Percentiles rank a stretch among this genome's conserved stretches.
Conservation (phyloP, 1,284 basidiomycete species). For the Ustilago curta region DNA sequence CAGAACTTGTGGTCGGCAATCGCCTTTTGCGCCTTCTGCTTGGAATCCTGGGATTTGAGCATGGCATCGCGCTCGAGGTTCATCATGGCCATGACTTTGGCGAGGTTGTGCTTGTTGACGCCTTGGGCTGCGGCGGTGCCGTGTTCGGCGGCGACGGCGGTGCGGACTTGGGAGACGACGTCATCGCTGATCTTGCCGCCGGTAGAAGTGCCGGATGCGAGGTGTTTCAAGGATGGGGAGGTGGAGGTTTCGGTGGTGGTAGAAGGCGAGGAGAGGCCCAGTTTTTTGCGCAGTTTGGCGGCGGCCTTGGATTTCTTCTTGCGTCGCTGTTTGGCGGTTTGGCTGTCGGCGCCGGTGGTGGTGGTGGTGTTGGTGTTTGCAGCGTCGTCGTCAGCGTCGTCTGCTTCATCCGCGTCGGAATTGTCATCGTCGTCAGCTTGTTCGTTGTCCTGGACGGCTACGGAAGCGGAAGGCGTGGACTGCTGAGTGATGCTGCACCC, state of each 20-base stretch:
- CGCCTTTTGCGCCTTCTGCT: constrained; percentile 52
- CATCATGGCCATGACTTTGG: constrained; percentile 60
- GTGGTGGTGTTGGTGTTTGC: too few species aligned
- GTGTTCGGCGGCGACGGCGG: constrained; percentile 48
- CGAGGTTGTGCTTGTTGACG: constrained; percentile 53
- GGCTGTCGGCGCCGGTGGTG: constrained; percentile 11
- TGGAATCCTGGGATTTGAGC: constrained; percentile 57
- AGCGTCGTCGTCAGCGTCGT: constrained; percentile 16
- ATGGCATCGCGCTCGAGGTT: constrained; percentile 58
- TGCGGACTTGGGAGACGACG: constrained; percentile 51
- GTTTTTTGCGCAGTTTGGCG: constrained; percentile 58
- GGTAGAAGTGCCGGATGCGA: constrained; percentile 27
- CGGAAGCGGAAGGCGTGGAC: neutral
- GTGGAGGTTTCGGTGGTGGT: constrained; percentile 11
- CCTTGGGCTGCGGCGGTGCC: constrained; percentile 51
- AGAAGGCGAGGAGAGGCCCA: constrained; percentile 32
- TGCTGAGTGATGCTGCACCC: constrained; percentile 4
- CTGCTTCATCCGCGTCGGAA: constrained; percentile 20
- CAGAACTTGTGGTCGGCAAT: constrained; percentile 68
- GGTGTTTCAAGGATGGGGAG: constrained; percentile 14
- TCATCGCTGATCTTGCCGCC: constrained; percentile 52
- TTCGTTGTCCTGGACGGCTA: constrained; percentile 16
- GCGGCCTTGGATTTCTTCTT: constrained; percentile 63
- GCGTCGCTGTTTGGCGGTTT: constrained; percentile 53
- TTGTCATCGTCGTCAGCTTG: constrained; percentile 26